phyloP scores from a whole-genome alignment of 2,329 filamentous ascomycete genomes.

The Thelonectria blattea region DNA sequence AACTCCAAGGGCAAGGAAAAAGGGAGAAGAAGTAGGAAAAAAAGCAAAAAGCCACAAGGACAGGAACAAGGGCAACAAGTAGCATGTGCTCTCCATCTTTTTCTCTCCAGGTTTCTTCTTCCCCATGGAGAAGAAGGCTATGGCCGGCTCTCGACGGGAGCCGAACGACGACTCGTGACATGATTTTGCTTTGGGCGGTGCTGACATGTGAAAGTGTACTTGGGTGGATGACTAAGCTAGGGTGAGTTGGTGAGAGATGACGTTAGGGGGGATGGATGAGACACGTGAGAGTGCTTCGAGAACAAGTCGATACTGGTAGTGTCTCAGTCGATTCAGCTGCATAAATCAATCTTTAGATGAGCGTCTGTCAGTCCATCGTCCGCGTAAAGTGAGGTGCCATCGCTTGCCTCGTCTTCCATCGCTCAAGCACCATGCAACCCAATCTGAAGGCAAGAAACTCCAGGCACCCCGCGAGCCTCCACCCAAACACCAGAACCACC shows the following conservation, averaged over 20 bases:
- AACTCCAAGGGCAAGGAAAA: no score
- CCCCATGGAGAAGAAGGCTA: slow-evolving; percentile 22
- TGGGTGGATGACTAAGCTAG: slow-evolving; percentile 8
- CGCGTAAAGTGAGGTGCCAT: background rate
- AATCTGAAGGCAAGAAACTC: background rate
- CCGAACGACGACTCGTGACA: slow-evolving; percentile 36
- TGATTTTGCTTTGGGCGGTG: slow-evolving; percentile 12
- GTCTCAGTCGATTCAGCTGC: background rate
- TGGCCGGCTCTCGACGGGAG: slow-evolving; percentile 25
- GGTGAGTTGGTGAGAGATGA: no score
- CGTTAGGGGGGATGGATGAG: background rate
- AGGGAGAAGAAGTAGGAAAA: no score
- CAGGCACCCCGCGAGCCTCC: no score
- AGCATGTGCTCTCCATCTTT: background rate
- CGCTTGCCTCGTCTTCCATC: background rate
- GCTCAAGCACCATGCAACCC: background rate
- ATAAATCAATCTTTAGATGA: background rate
- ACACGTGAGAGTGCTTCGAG: background rate
- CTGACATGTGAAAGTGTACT: slow-evolving; percentile 39
- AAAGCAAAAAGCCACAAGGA: background rate
- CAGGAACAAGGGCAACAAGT: background rate
- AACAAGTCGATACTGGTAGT: no score
- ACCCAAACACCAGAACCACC: background rate
- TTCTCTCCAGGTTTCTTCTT: background rate
- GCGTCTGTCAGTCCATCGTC: no score